phyloP scores from a whole-genome alignment of 2,329 filamentous ascomycete species.

The Ampelomyces quisqualis region DNA sequence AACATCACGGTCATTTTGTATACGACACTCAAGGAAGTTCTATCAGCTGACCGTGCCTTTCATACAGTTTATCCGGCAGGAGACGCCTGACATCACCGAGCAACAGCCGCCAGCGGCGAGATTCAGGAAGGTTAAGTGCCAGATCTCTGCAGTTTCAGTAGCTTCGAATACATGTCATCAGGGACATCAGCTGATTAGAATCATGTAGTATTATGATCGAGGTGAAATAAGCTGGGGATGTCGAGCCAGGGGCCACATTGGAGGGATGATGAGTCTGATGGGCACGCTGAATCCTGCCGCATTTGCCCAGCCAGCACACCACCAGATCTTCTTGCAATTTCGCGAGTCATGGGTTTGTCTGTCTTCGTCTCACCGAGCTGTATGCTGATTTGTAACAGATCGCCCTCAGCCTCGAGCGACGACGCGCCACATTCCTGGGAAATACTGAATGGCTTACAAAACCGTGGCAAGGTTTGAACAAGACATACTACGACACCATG shows the following conservation, averaged over 20 bases:
- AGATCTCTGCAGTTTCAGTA: neutral
- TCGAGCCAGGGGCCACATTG: conserved; percentile 7
- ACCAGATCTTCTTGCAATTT: conserved; percentile 12
- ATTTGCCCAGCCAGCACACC: conserved; percentile 2
- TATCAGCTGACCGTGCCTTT: neutral
- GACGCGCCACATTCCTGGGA: conserved; percentile 9
- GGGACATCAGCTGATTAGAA: neutral
- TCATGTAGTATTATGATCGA: neutral
- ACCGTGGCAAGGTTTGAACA: conserved; percentile 10
- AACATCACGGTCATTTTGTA: too few species aligned
- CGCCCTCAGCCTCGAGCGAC: conserved; percentile 5
- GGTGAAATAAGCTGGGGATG: neutral
- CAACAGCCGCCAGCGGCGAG: neutral
- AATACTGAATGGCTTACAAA: conserved; percentile 11
- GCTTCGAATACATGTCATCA: too few species aligned
- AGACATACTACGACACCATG: conserved; percentile 8
- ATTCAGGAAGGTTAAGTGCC: neutral
- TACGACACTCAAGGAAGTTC: neutral
- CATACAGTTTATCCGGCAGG: neutral
- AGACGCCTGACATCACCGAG: neutral
- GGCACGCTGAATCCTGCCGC: conserved; percentile 4
- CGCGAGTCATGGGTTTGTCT: conserved; percentile 10
- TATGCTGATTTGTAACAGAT: conserved; percentile 6
- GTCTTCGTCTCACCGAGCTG: neutral
- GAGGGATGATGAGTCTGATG: conserved; percentile 10